phyloP scores from a whole-genome alignment of 2,329 filamentous ascomycete genomes.

The Berkeleyomyces rouxiae region DNA sequence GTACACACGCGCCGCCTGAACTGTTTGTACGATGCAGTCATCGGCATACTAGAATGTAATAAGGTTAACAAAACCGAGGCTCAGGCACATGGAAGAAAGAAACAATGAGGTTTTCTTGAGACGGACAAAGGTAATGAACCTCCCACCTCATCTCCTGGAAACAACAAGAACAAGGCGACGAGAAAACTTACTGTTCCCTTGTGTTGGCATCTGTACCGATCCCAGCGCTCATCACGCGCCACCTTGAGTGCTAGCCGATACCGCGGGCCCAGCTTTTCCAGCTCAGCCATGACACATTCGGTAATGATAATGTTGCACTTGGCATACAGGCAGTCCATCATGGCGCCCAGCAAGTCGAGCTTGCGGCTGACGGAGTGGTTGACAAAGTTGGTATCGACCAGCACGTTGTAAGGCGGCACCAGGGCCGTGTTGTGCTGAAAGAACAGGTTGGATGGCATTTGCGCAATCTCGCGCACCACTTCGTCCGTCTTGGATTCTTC shows the following conservation, averaged over 20 bases:
- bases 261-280: conserved; percentile 78
- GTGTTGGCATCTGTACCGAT: conserved; percentile 75
- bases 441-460: conserved; percentile 71
- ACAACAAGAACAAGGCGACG: not conserved
- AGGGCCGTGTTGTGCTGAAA: conserved; percentile 79
- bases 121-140: not conserved
- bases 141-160: not conserved
- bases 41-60: conserved; percentile 41
- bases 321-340: conserved; percentile 90
- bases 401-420: conserved; percentile 62
- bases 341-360: conserved; percentile 66
- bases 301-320: conserved; percentile 84
- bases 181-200: conserved; percentile 39
- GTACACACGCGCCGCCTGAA: conserved; percentile 59
- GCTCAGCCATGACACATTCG: conserved; percentile 56
- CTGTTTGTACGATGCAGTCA: conserved; percentile 66
- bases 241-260: conserved; percentile 77
- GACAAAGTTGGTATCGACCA: conserved; percentile 82
- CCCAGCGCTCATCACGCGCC: conserved; percentile 78
- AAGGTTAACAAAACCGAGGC: not conserved
- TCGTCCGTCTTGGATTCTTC: conserved; percentile 39
- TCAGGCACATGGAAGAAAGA: not conserved
- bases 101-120: not conserved
- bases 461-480: conserved; percentile 59
- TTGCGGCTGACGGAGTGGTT: conserved; percentile 84